phyloP scores from a whole-genome alignment of 192 early-diverging fungal species.

The Linnemannia schmuckeri region DNA sequence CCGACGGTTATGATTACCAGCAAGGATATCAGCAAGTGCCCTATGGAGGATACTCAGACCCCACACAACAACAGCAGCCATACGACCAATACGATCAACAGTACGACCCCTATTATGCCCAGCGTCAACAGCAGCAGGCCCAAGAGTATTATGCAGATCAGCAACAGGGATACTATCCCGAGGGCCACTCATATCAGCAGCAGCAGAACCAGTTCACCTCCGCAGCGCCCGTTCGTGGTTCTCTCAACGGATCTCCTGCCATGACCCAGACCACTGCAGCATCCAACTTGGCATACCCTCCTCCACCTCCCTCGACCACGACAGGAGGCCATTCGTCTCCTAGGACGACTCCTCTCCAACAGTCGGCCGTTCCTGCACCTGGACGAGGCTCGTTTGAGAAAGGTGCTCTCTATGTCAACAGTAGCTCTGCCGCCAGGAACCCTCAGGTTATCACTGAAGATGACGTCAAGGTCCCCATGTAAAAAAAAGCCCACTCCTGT shows the following conservation, averaged over 20 bases:
- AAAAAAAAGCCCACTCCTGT: not conserved
- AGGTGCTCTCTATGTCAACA: constrained; percentile 10
- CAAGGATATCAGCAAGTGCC: constrained; percentile 31
- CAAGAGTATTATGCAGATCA: constrained; percentile 9
- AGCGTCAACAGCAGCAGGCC: not conserved
- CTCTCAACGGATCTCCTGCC: constrained; percentile 26
- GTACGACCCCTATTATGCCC: constrained; percentile 43
- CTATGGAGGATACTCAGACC: constrained; percentile 18
- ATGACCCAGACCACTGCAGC: constrained; percentile 26
- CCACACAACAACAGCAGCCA: constrained; percentile 13
- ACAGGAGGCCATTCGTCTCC: constrained; percentile 4
- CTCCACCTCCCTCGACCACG: constrained; percentile 13
- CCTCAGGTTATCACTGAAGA: constrained; percentile 27
- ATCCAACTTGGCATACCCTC: constrained; percentile 13
- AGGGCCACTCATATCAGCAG: not conserved
- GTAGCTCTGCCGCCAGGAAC: constrained; percentile 23
- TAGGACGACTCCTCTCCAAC: not conserved
- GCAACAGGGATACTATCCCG: constrained; percentile 13
- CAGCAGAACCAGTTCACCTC: not conserved
- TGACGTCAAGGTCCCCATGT: constrained; percentile 15
- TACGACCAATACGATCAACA: constrained; percentile 28
- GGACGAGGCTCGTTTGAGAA: constrained; percentile 5
- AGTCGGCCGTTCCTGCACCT: not conserved
- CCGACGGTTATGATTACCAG: constrained; percentile 29
- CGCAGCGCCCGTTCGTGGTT: not conserved